Percentiles rank a stretch among this genome's conserved stretches.
Conservation (phyloP, 768 basidiomycete genomes). For the Xerocomus brunneocitrinus region DNA sequence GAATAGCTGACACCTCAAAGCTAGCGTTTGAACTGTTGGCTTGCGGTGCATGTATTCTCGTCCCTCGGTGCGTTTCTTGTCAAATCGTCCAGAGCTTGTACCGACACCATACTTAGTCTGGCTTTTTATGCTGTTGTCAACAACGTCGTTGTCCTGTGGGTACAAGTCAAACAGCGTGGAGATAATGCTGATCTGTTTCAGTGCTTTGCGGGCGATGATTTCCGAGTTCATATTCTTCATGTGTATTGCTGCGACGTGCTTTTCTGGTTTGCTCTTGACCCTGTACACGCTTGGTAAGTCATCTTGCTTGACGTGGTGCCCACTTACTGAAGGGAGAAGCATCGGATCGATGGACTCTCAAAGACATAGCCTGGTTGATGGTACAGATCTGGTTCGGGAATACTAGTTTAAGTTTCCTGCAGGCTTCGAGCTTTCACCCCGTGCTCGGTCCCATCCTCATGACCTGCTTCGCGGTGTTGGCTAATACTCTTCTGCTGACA, state of each 20-base stretch:
- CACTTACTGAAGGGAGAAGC: slow-evolving; percentile 29
- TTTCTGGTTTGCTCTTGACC: slow-evolving; percentile 68
- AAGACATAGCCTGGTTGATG: slow-evolving; percentile 76
- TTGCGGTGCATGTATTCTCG: slow-evolving; percentile 80
- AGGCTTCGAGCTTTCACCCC: slow-evolving; percentile 59
- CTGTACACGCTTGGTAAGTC: slow-evolving; percentile 46
- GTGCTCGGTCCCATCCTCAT: slow-evolving; percentile 76
- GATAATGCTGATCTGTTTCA: slow-evolving; percentile 27
- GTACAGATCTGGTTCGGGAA: slow-evolving; percentile 86
- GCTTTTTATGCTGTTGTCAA: slow-evolving; percentile 80
- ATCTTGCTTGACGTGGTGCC: neutral
- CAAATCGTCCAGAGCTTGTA: neutral
- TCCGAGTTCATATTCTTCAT: slow-evolving; percentile 78
- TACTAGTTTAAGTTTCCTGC: slow-evolving; percentile 54
- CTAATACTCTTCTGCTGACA: slow-evolving; percentile 74
- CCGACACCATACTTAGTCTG: slow-evolving; percentile 37
- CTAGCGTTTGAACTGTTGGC: slow-evolving; percentile 80
- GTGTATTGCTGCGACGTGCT: slow-evolving; percentile 69
- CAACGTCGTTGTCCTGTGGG: slow-evolving; percentile 75
- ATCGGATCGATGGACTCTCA: slow-evolving; percentile 28
- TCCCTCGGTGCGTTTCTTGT: slow-evolving; percentile 56
- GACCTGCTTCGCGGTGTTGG: slow-evolving; percentile 73
- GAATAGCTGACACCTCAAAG: slow-evolving; percentile 41
- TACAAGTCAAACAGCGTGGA: neutral
- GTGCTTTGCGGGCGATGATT: slow-evolving; percentile 80